These are phyloP conservation scores for Coelastrella sp. DNA, from an alignment of 139 green algal species.

Conservation along the genomic window DNA sequence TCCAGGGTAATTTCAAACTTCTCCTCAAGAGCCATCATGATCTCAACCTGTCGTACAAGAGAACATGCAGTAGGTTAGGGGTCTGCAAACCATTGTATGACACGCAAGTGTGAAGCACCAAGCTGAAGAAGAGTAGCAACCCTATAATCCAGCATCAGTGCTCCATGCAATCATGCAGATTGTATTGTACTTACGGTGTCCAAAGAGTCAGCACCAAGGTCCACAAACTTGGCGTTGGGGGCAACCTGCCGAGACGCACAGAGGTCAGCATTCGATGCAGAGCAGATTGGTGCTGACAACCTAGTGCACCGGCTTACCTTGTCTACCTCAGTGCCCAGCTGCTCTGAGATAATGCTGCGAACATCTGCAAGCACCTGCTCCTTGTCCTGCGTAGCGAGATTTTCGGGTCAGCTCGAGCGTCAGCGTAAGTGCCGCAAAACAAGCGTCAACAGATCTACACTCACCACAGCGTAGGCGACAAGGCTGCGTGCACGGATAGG, in stretches of 20 bases:
- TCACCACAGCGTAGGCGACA: conserved; percentile 34
- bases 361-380: conserved; percentile 88
- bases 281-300: neutral
- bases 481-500: conserved; percentile 42
- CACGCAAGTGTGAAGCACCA: too few species aligned
- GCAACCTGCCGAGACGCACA: conserved; percentile 71
- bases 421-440: conserved; percentile 20
- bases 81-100: neutral
- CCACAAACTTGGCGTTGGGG: conserved; percentile 93
- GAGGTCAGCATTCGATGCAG: neutral
- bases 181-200: conserved; percentile 96
- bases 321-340: conserved; percentile 87
- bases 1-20: conserved; percentile 97
- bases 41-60: conserved; percentile 74
- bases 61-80: neutral
- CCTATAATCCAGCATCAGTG: too few species aligned
- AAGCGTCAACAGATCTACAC: neutral
- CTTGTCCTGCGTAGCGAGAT: conserved; percentile 71
- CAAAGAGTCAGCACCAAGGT: conserved; percentile 97
- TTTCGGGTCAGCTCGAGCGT: neutral
- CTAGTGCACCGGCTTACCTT: conserved; percentile 19
- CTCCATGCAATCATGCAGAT: too few species aligned
- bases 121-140: too few species aligned
- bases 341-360: conserved; percentile 91
- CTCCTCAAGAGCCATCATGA: conserved; percentile 99